Conservation (phyloP, 2,329 filamentous ascomycete genomes). For the Zasmidium citrigriseum region DNA sequence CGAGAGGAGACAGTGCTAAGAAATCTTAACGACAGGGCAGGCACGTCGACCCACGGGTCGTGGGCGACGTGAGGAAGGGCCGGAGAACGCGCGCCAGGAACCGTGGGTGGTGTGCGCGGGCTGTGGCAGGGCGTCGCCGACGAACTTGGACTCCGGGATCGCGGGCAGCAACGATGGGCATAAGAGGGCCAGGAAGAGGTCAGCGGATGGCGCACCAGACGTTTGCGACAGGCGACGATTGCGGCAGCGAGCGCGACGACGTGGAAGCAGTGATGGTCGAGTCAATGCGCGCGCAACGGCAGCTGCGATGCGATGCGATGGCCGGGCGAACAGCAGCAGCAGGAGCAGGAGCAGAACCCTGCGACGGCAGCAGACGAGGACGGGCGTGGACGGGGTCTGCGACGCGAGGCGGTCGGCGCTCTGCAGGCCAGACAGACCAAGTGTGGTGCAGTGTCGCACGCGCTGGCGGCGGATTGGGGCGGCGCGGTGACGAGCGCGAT, state of each 20-base stretch:
- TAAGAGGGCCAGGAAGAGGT: constrained; percentile 8
- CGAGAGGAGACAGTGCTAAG: neutral
- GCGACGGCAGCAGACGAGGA: neutral
- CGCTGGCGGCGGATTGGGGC: neutral
- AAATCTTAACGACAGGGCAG: constrained; percentile 9
- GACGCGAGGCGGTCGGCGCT: neutral
- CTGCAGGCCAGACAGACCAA: neutral
- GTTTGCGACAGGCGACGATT: neutral
- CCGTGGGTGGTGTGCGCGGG: neutral
- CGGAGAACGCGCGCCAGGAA: constrained; percentile 3
- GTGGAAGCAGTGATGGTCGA: neutral
- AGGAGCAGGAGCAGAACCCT: neutral
- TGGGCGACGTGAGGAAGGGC: constrained; percentile 10
- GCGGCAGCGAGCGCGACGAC: neutral
- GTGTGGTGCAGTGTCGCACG: neutral
- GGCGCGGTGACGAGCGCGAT: neutral
- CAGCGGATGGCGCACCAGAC: neutral
- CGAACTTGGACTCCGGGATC: constrained; percentile 6
- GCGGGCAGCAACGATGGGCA: constrained; percentile 7
- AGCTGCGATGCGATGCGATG: neutral
- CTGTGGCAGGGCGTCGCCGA: neutral
- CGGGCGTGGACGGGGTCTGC: neutral
- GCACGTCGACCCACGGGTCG: constrained; percentile 13
- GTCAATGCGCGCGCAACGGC: neutral
- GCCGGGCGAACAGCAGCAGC: neutral